Conservation (phyloP, 495 filamentous ascomycete species). For the Podospora bellae-mahoneyi region DNA sequence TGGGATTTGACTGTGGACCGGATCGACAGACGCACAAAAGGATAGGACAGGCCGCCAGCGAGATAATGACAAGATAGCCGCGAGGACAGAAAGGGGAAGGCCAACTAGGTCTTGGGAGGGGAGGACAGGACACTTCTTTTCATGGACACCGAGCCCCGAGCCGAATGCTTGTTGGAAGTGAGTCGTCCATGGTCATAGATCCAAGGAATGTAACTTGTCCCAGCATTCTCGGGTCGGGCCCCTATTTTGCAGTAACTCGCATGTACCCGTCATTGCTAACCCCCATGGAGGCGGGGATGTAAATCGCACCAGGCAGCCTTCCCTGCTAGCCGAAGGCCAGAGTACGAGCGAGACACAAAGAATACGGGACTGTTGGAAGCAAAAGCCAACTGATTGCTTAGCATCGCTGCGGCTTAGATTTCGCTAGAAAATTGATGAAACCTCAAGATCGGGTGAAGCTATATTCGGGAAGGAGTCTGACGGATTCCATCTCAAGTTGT, state of each 20-base stretch:
- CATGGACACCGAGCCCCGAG: background rate
- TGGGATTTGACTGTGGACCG: background rate
- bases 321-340: background rate
- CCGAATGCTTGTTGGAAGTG: background rate
- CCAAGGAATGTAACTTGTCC: background rate
- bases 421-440: background rate
- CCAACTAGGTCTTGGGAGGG: background rate
- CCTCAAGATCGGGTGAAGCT: background rate
- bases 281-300: background rate
- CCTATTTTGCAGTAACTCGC: conserved; percentile 6
- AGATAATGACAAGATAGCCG: background rate
- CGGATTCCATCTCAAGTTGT: background rate
- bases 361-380: background rate
- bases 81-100: background rate
- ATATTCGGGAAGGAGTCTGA: background rate
- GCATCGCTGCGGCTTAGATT: background rate
- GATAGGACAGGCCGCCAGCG: background rate
- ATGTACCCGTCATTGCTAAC: background rate
- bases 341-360: background rate
- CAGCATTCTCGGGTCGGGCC: background rate
- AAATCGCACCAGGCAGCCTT: background rate
- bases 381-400: background rate
- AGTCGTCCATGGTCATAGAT: background rate
- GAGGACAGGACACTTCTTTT: background rate
- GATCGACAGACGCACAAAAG: background rate